Conservation (phyloP, 768 basidiomycete genomes). For the Xerocomus potaroensis region DNA sequence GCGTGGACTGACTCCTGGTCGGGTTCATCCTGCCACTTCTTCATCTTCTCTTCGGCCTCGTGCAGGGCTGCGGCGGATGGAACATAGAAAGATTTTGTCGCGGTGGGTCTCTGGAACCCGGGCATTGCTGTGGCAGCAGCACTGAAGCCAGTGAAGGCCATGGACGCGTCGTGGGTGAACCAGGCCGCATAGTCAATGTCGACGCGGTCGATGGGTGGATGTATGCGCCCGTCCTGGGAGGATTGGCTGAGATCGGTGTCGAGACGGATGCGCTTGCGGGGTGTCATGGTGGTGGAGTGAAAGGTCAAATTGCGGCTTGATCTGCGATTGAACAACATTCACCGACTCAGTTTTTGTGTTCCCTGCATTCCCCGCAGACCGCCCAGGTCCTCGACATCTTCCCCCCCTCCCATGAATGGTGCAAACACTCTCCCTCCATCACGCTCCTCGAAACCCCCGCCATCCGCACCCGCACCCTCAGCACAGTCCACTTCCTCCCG, state of each 20-base stretch:
- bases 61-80: slow-evolving; percentile 55
- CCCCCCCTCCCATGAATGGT: slow-evolving; percentile 44
- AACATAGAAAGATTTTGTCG: slow-evolving; percentile 33
- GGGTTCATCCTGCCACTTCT: slow-evolving; percentile 43
- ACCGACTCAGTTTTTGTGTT: slow-evolving; percentile 22
- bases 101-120: slow-evolving; percentile 18
- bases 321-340: slow-evolving; percentile 17
- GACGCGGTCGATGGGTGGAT: slow-evolving; percentile 55
- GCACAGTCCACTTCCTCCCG: slow-evolving; percentile 33
- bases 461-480: slow-evolving; percentile 51
- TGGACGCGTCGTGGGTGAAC: slow-evolving; percentile 40
- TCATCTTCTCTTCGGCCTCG: slow-evolving; percentile 50
- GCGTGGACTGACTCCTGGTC: slow-evolving; percentile 14
- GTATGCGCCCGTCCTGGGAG: too few species aligned
- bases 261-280: slow-evolving; percentile 58
- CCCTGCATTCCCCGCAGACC: slow-evolving; percentile 29
- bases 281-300: slow-evolving; percentile 22
- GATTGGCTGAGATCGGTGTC: slow-evolving; percentile 63
- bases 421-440: slow-evolving; percentile 28
- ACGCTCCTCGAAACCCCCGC: slow-evolving; percentile 45
- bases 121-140: slow-evolving; percentile 28
- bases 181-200: slow-evolving; percentile 48
- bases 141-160: slow-evolving; percentile 35
- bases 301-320: neutral
- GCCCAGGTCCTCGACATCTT: slow-evolving; percentile 12